Percentiles rank a stretch among this genome's conserved stretches.
Conservation (phyloP, 371 early-diverging fungal genomes). For the Zopfochytrium polystomum region DNA sequence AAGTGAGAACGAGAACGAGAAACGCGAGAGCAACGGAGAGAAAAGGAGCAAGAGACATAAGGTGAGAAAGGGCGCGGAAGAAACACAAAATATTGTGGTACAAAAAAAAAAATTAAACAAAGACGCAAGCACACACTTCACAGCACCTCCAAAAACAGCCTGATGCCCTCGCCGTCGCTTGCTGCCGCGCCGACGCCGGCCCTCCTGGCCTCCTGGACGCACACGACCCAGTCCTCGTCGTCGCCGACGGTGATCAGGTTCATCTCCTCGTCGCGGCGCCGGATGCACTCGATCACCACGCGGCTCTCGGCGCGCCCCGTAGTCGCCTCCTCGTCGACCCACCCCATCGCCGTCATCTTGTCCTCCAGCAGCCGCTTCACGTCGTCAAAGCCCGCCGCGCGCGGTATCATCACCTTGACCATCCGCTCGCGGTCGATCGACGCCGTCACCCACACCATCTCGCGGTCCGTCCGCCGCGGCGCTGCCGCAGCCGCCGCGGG, state of each 20-base stretch:
- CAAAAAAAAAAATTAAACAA: slow-evolving; percentile 2
- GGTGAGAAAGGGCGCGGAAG: too few relatives aligned
- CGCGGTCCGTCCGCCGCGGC: too few relatives aligned
- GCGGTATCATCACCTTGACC: too few relatives aligned
- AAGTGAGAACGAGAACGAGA: too few relatives aligned
- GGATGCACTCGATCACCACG: neutral
- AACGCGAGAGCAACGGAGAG: too few relatives aligned
- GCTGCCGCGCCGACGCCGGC: too few relatives aligned
- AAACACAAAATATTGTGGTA: neutral
- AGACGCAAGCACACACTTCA: neutral
- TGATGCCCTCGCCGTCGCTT: neutral
- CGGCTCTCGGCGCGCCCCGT: neutral
- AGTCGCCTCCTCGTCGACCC: too few relatives aligned
- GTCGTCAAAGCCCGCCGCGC: neutral
- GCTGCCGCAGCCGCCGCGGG: too few relatives aligned
- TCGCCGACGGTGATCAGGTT: slow-evolving; percentile 10
- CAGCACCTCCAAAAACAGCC: neutral
- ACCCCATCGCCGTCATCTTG: neutral
- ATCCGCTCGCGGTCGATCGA: too few relatives aligned
- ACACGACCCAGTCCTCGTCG: slow-evolving; percentile 13
- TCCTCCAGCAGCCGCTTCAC: neutral
- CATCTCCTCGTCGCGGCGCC: neutral
- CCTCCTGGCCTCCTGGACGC: slow-evolving; percentile 2
- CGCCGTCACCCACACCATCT: too few relatives aligned
- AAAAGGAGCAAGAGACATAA: too few relatives aligned